Conservation (phyloP, 768 basidiomycete genomes). For the Lentinula sp. region DNA sequence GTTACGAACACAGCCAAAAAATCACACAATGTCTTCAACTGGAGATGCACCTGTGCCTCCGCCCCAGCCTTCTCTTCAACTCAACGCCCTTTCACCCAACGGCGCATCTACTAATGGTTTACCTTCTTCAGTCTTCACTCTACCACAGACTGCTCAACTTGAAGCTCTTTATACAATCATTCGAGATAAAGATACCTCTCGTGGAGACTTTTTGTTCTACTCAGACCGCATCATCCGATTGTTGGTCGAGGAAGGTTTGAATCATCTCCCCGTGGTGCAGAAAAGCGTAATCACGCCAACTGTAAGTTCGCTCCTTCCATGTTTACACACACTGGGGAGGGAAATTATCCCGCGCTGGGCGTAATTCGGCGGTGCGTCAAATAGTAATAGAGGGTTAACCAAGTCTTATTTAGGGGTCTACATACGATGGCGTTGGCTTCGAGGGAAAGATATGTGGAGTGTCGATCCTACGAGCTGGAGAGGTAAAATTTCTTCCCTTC, state of each 20-base stretch:
- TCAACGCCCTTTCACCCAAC: background rate
- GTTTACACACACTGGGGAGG: background rate
- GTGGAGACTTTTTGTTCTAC: constrained; percentile 97
- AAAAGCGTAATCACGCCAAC: constrained; percentile 81
- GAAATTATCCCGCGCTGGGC: background rate
- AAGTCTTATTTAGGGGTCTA: constrained; percentile 49
- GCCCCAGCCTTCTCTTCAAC: constrained; percentile 2
- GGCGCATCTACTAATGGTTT: constrained; percentile 24
- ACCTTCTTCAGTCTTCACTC: constrained; percentile 81
- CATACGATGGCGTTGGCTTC: constrained; percentile 89
- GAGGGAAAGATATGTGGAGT: constrained; percentile 97
- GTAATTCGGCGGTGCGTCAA: background rate
- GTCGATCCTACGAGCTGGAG: constrained; percentile 90
- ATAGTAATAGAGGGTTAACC: background rate
- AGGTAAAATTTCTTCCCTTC: constrained; percentile 40
- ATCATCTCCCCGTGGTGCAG: constrained; percentile 72
- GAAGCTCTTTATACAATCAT: constrained; percentile 96
- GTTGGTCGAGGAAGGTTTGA: constrained; percentile 81
- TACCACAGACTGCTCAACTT: constrained; percentile 88
- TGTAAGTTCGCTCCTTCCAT: constrained; percentile 31
- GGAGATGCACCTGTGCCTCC: background rate
- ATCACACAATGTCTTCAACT: background rate
- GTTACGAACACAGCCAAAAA: background rate
- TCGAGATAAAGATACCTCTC: constrained; percentile 76
- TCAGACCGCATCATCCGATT: constrained; percentile 86